Evolutionary conservation across 2,329 filamentous ascomycete species (phyloP), one percentile per base, ranked within the genome.

Genomic region (Aspergillus brasiliensis): DNA sequence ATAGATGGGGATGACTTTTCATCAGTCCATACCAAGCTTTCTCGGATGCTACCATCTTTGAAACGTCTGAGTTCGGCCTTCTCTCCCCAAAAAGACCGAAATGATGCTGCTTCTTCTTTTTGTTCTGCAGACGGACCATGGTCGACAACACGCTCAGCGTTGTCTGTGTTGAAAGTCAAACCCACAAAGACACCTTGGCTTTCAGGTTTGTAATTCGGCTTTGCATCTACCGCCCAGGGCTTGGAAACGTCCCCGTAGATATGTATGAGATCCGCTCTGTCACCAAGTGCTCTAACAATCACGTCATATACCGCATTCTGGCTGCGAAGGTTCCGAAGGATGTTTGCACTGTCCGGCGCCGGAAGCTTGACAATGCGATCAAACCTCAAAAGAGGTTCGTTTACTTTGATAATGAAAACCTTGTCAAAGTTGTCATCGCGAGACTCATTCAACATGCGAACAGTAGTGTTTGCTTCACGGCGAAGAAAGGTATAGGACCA

Each of bases 51-150:
- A 21, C 95, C 95, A 70, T 98, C 92, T 69, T 93, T 96, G 81
- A 99, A 99, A 19, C 95, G 90, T 65, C 95, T 87, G 48, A 99
- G 82, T 75, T 99, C 95, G 1, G 95, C 86, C 73, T 95, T 96
- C 8, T 94, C 89, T 6, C 94, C 95, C 95, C 96, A 99, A 73
- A 99, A 98, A 34, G 88, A 86, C 37, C 91, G 90, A 75, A 97
- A 99, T 31, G 83, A 84, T 8, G 88, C 87, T 23, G 92, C 90
- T 64, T 92, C 91, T 64, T 90, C 88, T 75, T 94, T 92, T 62
- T 95, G 86, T 71, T 98, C 93, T 2, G 92, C 91, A 1, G 89
- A 80, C 5, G 95, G 95, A 0, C 95, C 95, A 73, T 92, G 91
- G 66, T 99, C 95, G 63, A 97, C 90, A 49, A 88, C 84, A 31